Evolutionary conservation across 2,329 filamentous ascomycete species (phyloP), one percentile per base, ranked within the genome.

Genomic region (Cryphonectria carpinicola): DNA sequence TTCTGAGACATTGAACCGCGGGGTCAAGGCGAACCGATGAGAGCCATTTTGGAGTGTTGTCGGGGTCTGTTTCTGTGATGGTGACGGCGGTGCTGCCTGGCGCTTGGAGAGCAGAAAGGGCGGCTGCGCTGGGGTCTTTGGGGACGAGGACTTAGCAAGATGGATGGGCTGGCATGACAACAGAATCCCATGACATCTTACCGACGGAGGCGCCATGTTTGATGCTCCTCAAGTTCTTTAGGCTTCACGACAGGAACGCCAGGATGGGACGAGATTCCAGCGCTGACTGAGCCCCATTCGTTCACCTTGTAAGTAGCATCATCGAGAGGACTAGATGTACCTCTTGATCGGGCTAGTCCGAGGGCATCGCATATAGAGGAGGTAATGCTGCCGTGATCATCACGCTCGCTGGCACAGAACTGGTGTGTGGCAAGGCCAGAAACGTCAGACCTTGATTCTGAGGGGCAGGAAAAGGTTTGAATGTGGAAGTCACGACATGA

Each of bases 21-120:
- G 76, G 1, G 76, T 78, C n/a, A 74, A 71, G 58, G 73, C 70
- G 25, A 77, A 77, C 35, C 73, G 73, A 10, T 66, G 70, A 1
- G 74, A 61, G 19, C 74, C 70, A 46, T 25, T 63, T n/a, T 72
- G 71, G 25, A 68, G 67, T n/a, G 58, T 52, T 54, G 66, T 52
- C 64, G 69, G 60, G 43, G 62, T 65, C 28, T 58, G 66, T 14
- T 72, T 68, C 28, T 71, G 72, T 49, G 71, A 74, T 46, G 75
- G 72, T 13, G 74, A 66, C 46, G 71, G 74, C 43, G 75, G 72
- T 17, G 73, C 65, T 7, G 65, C 69, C 43, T 72, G 71, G 52
- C 74, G 72, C 43, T 76, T 77, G 14, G 75, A 71, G n/a, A 68
- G 65, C 41, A 78, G 71, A 66, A 77, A 78, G 14, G 75, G 76